phyloP scores from a whole-genome alignment of 2,329 filamentous ascomycete genomes.

The Harringtonia aguacate region DNA sequence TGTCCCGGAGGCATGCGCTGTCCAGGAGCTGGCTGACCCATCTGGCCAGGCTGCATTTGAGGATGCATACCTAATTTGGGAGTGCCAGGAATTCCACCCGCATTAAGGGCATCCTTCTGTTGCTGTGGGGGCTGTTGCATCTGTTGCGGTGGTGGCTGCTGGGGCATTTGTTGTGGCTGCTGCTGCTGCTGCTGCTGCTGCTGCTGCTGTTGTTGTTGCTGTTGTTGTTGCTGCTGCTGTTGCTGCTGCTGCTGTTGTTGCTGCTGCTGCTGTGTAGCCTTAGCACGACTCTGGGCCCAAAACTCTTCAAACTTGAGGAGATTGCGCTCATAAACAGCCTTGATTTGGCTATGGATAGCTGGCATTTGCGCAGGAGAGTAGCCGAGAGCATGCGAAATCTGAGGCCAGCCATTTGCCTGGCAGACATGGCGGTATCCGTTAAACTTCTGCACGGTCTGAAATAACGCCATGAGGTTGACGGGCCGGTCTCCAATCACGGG shows the following conservation, averaged over 20 bases:
- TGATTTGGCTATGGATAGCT: conserved; percentile 58
- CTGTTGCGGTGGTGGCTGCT: background rate
- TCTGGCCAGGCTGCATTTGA: conserved; percentile 27
- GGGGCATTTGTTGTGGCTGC: background rate
- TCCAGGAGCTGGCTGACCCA: background rate
- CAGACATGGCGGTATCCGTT: conserved; percentile 72
- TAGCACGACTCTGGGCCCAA: conserved; percentile 44
- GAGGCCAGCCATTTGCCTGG: conserved; percentile 49
- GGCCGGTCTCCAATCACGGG: conserved; percentile 64
- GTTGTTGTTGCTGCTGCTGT: conserved; percentile 5
- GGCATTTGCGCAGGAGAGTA: conserved; percentile 41
- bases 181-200: conserved; percentile 1
- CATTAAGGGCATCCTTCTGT: conserved; percentile 1
- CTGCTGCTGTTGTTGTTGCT: conserved; percentile 8
- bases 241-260: conserved; percentile 8
- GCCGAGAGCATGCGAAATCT: conserved; percentile 11
- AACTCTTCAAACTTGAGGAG: conserved; percentile 67
- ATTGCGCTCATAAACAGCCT: conserved; percentile 64
- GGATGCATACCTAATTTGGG: conserved; percentile 31
- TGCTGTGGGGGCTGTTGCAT: background rate
- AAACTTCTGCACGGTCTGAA: conserved; percentile 63
- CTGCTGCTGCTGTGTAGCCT: conserved; percentile 36
- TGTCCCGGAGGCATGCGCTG: conserved; percentile 24
- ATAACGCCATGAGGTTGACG: conserved; percentile 67
- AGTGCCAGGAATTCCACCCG: conserved; percentile 27